phyloP scores from a whole-genome alignment of 352 stramenopile species.

The Globisporangium cederbergense region DNA sequence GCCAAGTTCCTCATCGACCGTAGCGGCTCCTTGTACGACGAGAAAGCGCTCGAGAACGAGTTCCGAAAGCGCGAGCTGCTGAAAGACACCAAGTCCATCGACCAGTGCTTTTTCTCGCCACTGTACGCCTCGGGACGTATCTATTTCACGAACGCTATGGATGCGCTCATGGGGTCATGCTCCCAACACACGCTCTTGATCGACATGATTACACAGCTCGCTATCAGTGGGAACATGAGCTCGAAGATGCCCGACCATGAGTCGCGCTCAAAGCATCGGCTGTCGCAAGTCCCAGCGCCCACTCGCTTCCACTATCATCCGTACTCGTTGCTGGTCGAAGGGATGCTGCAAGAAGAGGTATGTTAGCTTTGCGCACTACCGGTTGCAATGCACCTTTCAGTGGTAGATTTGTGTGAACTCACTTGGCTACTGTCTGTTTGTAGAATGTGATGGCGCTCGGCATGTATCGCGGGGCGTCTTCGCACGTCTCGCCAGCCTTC shows the following conservation, averaged over 20 bases:
- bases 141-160: conserved; percentile 72
- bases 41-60: conserved; percentile 30
- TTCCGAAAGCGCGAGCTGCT: conserved; percentile 38
- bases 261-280: conserved; percentile 30
- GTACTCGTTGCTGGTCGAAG: conserved; percentile 56
- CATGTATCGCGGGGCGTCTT: conserved; percentile 42
- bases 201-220: conserved; percentile 62
- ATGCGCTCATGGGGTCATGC: conserved; percentile 58
- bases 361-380: background rate
- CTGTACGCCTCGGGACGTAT: conserved; percentile 64
- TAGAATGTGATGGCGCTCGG: conserved; percentile 57
- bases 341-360: conserved; percentile 56
- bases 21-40: conserved; percentile 43
- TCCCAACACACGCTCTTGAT: conserved; percentile 60
- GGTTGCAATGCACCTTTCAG: too few species aligned
- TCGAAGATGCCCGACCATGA: conserved; percentile 49
- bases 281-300: conserved; percentile 56
- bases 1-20: conserved; percentile 67
- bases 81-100: conserved; percentile 52
- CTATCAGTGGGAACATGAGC: conserved; percentile 54
- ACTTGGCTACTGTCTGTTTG: too few species aligned
- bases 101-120: conserved; percentile 51
- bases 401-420: too few species aligned
- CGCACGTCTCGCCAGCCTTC: conserved; percentile 38
- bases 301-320: conserved; percentile 53